These are phyloP conservation scores for Durio zibethinus DNA, from an alignment of 345 rosid species.

Conservation along the genomic window DNA sequence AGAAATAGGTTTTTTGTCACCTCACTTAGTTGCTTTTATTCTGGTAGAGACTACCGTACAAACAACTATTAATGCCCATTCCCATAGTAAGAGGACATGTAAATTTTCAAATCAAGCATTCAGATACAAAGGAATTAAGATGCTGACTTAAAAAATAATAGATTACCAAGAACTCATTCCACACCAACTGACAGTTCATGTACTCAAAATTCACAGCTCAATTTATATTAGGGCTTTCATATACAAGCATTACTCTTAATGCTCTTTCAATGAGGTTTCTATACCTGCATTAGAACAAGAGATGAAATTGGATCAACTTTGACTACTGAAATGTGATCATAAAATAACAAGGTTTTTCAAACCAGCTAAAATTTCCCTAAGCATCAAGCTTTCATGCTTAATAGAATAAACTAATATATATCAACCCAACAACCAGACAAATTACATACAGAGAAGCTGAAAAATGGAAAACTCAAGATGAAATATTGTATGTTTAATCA, in stretches of 20 bases:
- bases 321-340: not conserved
- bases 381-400: not conserved
- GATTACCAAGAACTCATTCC: slow-evolving; percentile 97
- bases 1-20: not conserved
- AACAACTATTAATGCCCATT: not conserved
- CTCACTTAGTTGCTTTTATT: not conserved
- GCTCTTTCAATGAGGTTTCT: slow-evolving; percentile 89
- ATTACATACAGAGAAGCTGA: not conserved
- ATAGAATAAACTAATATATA: not conserved
- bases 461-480: not conserved
- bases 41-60: too few relatives aligned
- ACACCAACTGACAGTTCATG: slow-evolving; percentile 96
- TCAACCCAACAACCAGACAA: not conserved
- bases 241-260: slow-evolving; percentile 88
- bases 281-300: slow-evolving; percentile 52
- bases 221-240: slow-evolving; percentile 87
- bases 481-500: not conserved
- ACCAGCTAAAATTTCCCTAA: not conserved
- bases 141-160: not conserved
- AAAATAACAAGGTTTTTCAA: not conserved
- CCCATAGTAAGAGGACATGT: not conserved
- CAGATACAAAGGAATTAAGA: not conserved
- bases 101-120: not conserved
- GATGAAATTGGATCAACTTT: not conserved
- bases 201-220: slow-evolving; percentile 96